Evolutionary conservation across 768 basidiomycete genomes (phyloP).

Genomic region (Pleurotus ostreatus): DNA sequence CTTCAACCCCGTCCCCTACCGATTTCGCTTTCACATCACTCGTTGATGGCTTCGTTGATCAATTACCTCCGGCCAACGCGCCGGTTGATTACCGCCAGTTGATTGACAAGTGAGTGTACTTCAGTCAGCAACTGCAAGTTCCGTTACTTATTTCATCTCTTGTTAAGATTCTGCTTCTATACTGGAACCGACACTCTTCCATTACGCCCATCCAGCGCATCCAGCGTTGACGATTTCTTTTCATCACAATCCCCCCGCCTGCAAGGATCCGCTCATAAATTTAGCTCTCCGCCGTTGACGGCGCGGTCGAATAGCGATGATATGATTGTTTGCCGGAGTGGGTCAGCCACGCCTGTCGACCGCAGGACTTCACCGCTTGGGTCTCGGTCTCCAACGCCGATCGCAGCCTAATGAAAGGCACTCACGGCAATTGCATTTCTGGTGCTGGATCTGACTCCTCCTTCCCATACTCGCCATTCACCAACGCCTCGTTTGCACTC

Average conservation of each 20-base stretch:
- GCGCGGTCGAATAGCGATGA: constrained; percentile 13
- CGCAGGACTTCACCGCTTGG: constrained; percentile 14
- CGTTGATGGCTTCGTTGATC: constrained; percentile 13
- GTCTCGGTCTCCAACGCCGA: constrained; percentile 10
- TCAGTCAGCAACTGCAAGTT: background rate
- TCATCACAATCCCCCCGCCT: constrained; percentile 22
- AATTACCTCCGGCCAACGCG: constrained; percentile 18
- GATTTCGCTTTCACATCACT: constrained; percentile 21
- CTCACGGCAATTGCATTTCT: too few species aligned
- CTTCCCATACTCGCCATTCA: too few species aligned
- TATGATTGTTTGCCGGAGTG: constrained; percentile 22
- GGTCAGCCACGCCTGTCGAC: constrained; percentile 23
- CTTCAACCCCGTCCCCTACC: constrained; percentile 38
- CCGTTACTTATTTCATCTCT: constrained; percentile 12
- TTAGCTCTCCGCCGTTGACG: background rate
- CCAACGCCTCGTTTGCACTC: too few species aligned
- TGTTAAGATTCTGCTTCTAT: constrained; percentile 72
- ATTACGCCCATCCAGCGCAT: constrained; percentile 43
- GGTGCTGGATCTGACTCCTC: too few species aligned
- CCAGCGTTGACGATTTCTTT: constrained; percentile 51
- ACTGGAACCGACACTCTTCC: constrained; percentile 47
- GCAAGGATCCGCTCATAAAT: constrained; percentile 23
- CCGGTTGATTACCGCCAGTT: constrained; percentile 54
- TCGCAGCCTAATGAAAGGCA: constrained; percentile 4
- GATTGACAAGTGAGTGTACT: constrained; percentile 52